Evolutionary conservation across 352 stramenopile species (phyloP), one percentile per base, ranked within the genome.

Genomic region (Phytophthora brassicae): DNA sequence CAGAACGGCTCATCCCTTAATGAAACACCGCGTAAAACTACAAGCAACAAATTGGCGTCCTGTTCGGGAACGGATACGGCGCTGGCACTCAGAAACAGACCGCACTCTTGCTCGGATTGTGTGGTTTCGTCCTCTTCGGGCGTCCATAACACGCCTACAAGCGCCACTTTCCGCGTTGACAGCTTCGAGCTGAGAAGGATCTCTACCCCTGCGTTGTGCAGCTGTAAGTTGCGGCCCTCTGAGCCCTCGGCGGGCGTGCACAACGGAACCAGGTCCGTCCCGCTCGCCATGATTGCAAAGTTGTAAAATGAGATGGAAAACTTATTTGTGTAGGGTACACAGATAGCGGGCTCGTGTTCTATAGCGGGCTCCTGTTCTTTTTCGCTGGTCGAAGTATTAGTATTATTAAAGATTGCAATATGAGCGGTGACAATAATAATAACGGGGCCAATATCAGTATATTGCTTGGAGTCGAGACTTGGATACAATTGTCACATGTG

Each of bases 141-240:
- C 17, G 66, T 48, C 17, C 86, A 69, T n/a, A 89, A 44, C 41
- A 92, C 64, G 23, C 70, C 79, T 28, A 92, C 56, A 8, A 92
- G 59, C 60, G 66, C 79, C 28, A 90, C 46, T 60, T 88, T 90
- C 20, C 79, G 70, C 35, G 66, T 28, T 14, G 46, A 70, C 29
- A 88, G 66, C 47, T 74, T 77, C 33, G 61, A n/a, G 22, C 73
- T 62, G 41, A 84, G 73, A 6, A 92, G 68, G 31, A 90, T 35
- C 19, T 86, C 69, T 3, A 86, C 68, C 28, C 70, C 83, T 0
- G 42, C 70, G 22, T 66, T 58, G 48, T 75, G 77, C 47, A 92
- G 66, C 1, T 58, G 77, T 39, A 87, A 52, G n/a, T 71, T 60
- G 44, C 60, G 45, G 16, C 60, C 45, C 43, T 66, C 60, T 0